Conservation (phyloP, 768 basidiomycete genomes). For the Lentinus tigrinus region DNA sequence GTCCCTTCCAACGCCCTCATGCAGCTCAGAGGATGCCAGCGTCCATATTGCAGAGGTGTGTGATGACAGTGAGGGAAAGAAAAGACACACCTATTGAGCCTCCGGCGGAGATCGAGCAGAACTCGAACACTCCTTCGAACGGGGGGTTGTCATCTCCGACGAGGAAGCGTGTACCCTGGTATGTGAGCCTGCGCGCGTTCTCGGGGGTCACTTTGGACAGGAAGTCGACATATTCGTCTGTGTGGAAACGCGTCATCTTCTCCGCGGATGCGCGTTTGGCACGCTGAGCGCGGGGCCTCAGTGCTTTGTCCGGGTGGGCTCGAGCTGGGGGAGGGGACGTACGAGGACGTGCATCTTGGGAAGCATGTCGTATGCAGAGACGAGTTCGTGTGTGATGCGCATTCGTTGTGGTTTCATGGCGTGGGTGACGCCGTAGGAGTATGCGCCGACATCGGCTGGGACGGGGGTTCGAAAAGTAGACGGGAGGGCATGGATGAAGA, state of each 20-base stretch:
- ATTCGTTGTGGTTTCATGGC: constrained; percentile 98
- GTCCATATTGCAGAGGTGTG: not conserved
- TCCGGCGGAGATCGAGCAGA: constrained; percentile 94
- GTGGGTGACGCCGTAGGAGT: constrained; percentile 85
- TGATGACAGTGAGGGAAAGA: not conserved
- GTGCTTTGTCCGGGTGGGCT: not conserved
- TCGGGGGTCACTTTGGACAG: constrained; percentile 87
- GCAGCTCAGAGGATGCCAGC: no score
- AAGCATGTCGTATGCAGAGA: constrained; percentile 90
- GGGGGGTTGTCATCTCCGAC: constrained; percentile 93
- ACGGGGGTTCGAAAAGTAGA: not conserved
- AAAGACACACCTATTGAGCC: constrained; percentile 77
- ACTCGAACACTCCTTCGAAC: constrained; percentile 96
- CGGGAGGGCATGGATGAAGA: not conserved
- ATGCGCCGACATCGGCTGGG: constrained; percentile 68
- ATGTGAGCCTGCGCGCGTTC: constrained; percentile 82
- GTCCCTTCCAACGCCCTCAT: no score
- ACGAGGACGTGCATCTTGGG: constrained; percentile 92
- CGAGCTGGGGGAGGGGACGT: constrained; percentile 28
- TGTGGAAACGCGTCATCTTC: constrained; percentile 89
- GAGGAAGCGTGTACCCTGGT: constrained; percentile 75
- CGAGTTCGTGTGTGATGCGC: constrained; percentile 88
- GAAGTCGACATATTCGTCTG: constrained; percentile 97
- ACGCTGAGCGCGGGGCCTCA: constrained; percentile 20
- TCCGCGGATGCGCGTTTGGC: constrained; percentile 35